Conservation (phyloP, 495 filamentous ascomycete species). For the Penicillium flavigenum region DNA sequence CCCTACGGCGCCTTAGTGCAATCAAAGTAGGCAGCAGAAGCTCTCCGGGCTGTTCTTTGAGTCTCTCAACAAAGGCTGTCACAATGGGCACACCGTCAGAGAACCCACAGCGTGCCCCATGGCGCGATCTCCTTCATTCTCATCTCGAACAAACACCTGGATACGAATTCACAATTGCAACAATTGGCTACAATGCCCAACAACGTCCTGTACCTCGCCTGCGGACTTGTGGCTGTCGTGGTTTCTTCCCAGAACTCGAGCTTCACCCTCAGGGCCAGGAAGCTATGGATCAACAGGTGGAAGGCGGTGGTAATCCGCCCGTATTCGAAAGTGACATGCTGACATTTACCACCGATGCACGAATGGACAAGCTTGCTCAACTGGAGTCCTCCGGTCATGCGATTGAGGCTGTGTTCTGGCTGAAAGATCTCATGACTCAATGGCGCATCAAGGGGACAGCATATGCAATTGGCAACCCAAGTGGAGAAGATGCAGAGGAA, state of each 20-base stretch:
- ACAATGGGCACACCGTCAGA: conserved; percentile 5
- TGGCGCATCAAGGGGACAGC: conserved; percentile 80
- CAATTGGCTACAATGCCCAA: conserved; percentile 50
- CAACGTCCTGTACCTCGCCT: conserved; percentile 53
- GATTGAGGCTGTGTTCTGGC: conserved; percentile 85
- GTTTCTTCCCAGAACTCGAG: conserved; percentile 68
- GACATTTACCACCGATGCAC: conserved; percentile 81
- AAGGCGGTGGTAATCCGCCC: conserved; percentile 55
- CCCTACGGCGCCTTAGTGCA: background rate
- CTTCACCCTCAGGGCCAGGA: conserved; percentile 54
- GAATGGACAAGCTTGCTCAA: conserved; percentile 80
- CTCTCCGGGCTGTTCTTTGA: background rate
- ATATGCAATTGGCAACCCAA: conserved; percentile 66
- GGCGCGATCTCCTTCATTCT: conserved; percentile 64
- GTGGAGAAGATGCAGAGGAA: conserved; percentile 45
- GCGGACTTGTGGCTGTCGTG: conserved; percentile 72
- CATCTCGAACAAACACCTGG: conserved; percentile 60
- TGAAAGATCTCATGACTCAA: conserved; percentile 66
- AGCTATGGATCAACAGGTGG: conserved; percentile 59
- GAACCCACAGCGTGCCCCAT: conserved; percentile 50
- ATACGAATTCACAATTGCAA: conserved; percentile 71
- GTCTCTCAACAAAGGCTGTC: too few relatives aligned
- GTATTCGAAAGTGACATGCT: conserved; percentile 72
- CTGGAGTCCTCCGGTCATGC: conserved; percentile 55
- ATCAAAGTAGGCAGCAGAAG: background rate